phyloP scores from a whole-genome alignment of 1,284 basidiomycete species.

The Naganishia sp. region DNA sequence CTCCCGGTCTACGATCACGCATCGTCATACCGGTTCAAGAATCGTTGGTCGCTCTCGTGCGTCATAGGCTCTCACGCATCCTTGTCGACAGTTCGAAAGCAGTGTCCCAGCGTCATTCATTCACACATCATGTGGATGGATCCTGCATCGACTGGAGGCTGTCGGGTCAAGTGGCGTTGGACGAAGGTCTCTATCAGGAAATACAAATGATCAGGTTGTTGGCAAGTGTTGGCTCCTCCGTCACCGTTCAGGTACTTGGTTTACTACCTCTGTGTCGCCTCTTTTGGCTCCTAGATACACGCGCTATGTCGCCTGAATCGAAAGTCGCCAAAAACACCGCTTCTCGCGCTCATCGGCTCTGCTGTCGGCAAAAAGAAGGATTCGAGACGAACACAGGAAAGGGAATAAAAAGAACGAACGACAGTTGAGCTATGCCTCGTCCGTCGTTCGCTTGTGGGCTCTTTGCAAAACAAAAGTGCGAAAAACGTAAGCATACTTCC shows the following conservation, averaged over 20 bases:
- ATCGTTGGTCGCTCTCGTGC: constrained; percentile 15
- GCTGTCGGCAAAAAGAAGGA: constrained; percentile 20
- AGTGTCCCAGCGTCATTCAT: constrained; percentile 15
- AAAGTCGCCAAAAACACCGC: not conserved
- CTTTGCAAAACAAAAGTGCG: not conserved
- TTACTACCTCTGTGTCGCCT: constrained; percentile 28
- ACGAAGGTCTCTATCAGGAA: constrained; percentile 30
- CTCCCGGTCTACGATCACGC: constrained; percentile 18
- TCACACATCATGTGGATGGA: constrained; percentile 5
- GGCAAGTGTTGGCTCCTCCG: constrained; percentile 28
- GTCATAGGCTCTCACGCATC: constrained; percentile 11
- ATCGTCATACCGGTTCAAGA: constrained; percentile 20
- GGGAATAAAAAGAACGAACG: not conserved
- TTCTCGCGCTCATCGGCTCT: constrained; percentile 22
- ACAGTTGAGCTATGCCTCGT: constrained; percentile 14
- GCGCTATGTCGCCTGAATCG: constrained; percentile 27
- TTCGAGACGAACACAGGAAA: not conserved
- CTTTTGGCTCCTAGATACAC: constrained; percentile 26
- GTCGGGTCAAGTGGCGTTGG: constrained; percentile 31
- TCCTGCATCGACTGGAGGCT: constrained; percentile 29
- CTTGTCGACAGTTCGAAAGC: constrained; percentile 9
- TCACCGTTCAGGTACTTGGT: constrained; percentile 25
- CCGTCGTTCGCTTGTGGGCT: constrained; percentile 11
- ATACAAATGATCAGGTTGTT: constrained; percentile 29
- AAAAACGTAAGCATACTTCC: constrained; percentile 25